Percentiles rank a stretch among this genome's conserved stretches.
Evolutionary conservation across 345 rosid species (phyloP).

Genomic region (Bruguiera gymnorhiza): DNA sequence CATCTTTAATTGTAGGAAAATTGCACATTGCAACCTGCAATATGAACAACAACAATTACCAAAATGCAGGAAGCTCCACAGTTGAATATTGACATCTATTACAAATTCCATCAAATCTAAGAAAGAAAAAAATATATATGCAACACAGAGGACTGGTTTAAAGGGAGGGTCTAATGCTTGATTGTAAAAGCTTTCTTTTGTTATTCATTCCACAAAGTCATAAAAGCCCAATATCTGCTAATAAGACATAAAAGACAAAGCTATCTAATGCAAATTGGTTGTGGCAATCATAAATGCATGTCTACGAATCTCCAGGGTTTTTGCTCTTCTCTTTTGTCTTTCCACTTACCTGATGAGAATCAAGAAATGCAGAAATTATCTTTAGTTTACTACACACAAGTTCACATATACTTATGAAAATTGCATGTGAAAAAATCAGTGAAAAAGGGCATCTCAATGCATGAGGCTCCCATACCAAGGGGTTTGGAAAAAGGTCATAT

Average conservation of each 20-base stretch:
- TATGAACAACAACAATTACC: constrained; percentile 10
- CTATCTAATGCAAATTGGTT: not conserved
- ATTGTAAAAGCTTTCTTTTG: not conserved
- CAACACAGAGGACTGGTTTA: not conserved
- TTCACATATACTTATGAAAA: not conserved
- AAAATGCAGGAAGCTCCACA: not conserved
- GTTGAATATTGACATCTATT: not conserved
- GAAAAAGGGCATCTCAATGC: too few relatives aligned
- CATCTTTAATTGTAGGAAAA: constrained; percentile 88
- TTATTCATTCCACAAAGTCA: not conserved
- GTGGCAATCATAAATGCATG: not conserved
- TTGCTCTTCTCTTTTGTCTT: not conserved
- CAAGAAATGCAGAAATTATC: not conserved
- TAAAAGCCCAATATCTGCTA: not conserved
- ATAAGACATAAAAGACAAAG: constrained; percentile 6
- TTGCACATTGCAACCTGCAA: constrained; percentile 92
- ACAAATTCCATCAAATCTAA: not conserved
- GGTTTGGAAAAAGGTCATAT: too few relatives aligned
- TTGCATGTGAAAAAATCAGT: too few relatives aligned
- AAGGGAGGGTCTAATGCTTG: constrained; percentile 2
- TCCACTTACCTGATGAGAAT: not conserved
- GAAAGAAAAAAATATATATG: not conserved
- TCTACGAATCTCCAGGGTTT: not conserved
- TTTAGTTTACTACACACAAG: not conserved
- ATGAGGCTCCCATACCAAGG: too few relatives aligned